Conservation (phyloP, 768 basidiomycete genomes). For the Pisolithus albus region DNA sequence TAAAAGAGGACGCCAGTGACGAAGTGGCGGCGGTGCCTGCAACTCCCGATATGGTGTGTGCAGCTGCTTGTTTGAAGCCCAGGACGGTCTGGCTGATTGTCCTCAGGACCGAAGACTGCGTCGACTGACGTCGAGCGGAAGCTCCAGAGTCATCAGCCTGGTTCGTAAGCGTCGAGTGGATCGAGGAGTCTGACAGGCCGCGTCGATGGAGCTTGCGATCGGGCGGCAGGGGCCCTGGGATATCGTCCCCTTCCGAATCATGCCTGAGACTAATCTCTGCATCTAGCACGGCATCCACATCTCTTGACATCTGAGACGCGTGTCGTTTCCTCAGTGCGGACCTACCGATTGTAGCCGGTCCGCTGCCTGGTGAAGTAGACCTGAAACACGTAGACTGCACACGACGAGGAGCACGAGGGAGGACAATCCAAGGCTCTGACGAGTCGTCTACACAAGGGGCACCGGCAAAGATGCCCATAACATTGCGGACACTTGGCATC, state of each 20-base stretch:
- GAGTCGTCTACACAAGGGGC: slow-evolving; percentile 46
- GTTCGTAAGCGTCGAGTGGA: slow-evolving; percentile 74
- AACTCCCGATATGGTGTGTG: slow-evolving; percentile 23
- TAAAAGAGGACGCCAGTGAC: slow-evolving; percentile 6
- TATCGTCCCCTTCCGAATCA: slow-evolving; percentile 37
- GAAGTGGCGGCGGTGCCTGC: slow-evolving; percentile 4
- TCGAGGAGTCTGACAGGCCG: slow-evolving; percentile 88
- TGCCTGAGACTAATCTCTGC: slow-evolving; percentile 25
- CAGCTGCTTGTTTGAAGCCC: slow-evolving; percentile 35
- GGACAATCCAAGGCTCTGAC: slow-evolving; percentile 68
- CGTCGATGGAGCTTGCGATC: slow-evolving; percentile 67
- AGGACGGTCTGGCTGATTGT: slow-evolving; percentile 49
- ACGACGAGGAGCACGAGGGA: slow-evolving; percentile 38
- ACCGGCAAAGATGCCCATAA: slow-evolving; percentile 92
- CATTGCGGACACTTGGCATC: slow-evolving; percentile 25
- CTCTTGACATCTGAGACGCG: slow-evolving; percentile 43
- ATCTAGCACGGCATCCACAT: slow-evolving; percentile 77
- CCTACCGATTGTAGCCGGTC: slow-evolving; percentile 21
- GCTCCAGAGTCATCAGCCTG: slow-evolving; percentile 35
- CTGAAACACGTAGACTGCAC: slow-evolving; percentile 19
- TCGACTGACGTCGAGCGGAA: slow-evolving; percentile 15
- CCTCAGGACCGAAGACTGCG: slow-evolving; percentile 45
- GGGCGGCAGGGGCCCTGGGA: slow-evolving; percentile 43
- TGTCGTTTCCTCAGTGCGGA: slow-evolving; percentile 12
- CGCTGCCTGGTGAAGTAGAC: slow-evolving; percentile 16